phyloP scores from a whole-genome alignment of 352 stramenopile species.

The Pythium chondricola region DNA sequence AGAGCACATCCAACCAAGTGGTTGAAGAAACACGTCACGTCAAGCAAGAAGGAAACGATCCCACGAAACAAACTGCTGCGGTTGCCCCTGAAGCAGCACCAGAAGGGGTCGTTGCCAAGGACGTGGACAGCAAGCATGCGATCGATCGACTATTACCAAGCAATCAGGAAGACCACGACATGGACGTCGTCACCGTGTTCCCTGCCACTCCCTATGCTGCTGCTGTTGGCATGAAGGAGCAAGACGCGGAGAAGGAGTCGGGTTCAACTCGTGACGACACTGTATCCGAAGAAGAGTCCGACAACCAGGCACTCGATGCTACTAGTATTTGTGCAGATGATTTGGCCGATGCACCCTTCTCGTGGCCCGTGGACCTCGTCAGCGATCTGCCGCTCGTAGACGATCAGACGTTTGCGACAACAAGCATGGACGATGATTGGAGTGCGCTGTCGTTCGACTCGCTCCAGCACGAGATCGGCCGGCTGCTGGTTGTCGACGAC shows the following conservation, averaged over 20 bases:
- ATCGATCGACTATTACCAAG: no score
- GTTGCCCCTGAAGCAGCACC: background rate
- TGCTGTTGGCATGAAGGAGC: background rate
- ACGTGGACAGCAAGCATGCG: background rate
- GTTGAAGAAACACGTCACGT: background rate
- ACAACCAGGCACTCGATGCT: background rate
- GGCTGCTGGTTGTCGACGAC: slow-evolving; percentile 4
- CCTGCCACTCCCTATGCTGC: no score
- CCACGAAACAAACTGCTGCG: background rate
- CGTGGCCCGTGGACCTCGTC: background rate
- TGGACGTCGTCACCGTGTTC: background rate
- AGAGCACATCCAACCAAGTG: background rate
- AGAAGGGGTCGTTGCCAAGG: background rate
- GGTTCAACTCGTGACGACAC: background rate
- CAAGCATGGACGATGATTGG: slow-evolving; percentile 20
- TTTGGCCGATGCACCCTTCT: background rate
- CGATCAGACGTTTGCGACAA: no score
- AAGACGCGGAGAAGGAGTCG: no score
- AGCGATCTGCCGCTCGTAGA: background rate
- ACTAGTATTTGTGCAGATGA: background rate
- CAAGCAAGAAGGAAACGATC: background rate
- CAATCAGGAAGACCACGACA: background rate
- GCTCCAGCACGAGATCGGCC: slow-evolving; percentile 16
- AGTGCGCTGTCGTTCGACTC: slow-evolving; percentile 14
- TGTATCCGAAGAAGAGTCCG: background rate